Evolutionary conservation across 2,329 filamentous ascomycete genomes (phyloP), one percentile per base, ranked within the genome.

Genomic region (Venturia asperata): DNA sequence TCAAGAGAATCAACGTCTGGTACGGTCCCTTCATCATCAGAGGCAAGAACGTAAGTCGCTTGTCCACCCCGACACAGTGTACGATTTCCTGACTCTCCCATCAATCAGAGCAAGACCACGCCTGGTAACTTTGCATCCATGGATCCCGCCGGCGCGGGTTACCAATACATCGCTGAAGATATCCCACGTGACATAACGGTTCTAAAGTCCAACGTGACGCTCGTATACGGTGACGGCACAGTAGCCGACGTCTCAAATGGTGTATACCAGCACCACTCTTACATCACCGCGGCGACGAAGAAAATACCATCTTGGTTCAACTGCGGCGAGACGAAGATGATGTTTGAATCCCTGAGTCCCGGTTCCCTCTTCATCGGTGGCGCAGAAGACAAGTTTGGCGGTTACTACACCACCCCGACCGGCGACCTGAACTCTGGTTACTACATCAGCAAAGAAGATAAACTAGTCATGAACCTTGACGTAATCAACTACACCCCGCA

Each of bases 191-290:
- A 49, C n/a, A 43, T 47, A 2, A 63, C 61, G 9, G 30, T 63
- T 11, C 19, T 63, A 5, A 63, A 34, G 13, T 43, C 39, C 5
- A 63, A 63, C 13, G 37, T 43, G 10, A 15, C 39, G 11, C 17
- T 24, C 17, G 42, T 63, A 4, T 63, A 41, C 7, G 42, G 19
- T 13, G 61, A 63, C 49, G 61, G 61, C 39, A 21, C 37, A 5
- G 9, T 2, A 27, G 61, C 61, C 9, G 61, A 49, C 30, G 41
- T 49, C 39, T 9, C 5, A 4, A 34, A n/a, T 15, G 61, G 61
- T 3, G n/a, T 63, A 3, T 63, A 63, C 15, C n/a, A 63, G 11
- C 61, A 63, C n/a, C 61, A 63, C 41, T 27, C 27, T 5, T 43
- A 34, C 30, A 24, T 61, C 21, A 21, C 34, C 15, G 56, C n/a